phyloP scores from a whole-genome alignment of 805 yeast genomes.

The Ogataea siamensis region DNA sequence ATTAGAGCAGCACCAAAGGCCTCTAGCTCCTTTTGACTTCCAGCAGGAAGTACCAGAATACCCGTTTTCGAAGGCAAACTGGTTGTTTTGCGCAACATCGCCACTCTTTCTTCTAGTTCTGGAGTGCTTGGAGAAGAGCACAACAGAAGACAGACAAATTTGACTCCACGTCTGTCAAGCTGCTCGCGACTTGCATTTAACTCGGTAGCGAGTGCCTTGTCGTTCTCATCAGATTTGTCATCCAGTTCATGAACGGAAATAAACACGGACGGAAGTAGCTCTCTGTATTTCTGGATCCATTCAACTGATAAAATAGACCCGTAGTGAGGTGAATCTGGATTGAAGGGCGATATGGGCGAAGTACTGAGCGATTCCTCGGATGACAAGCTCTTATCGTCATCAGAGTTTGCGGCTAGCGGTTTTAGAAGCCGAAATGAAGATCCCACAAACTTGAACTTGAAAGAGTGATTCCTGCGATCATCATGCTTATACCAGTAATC shows the following conservation, averaged over 20 bases:
- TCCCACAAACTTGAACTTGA: conserved; percentile 34
- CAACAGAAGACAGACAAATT: conserved; percentile 36
- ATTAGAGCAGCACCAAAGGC: conserved; percentile 40
- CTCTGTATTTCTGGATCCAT: conserved; percentile 55
- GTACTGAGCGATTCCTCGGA: conserved; percentile 4
- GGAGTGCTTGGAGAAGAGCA: conserved; percentile 31
- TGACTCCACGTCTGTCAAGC: conserved; percentile 32
- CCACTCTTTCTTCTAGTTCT: conserved; percentile 37
- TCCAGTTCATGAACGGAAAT: conserved; percentile 43
- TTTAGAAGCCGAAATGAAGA: conserved; percentile 26
- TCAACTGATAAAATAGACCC: conserved; percentile 41
- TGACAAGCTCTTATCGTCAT: conserved; percentile 1
- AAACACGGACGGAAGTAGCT: conserved; percentile 46
- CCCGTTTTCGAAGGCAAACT: conserved; percentile 46
- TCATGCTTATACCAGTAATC: conserved; percentile 21
- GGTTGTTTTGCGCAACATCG: conserved; percentile 39
- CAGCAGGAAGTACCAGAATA: conserved; percentile 41
- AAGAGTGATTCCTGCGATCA: conserved; percentile 23
- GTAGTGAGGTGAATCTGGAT: conserved; percentile 40
- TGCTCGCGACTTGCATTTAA: conserved; percentile 34
- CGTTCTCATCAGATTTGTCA: conserved; percentile 28
- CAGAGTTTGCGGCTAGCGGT: not conserved
- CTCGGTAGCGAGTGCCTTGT: conserved; percentile 37
- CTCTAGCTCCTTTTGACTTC: conserved; percentile 40
- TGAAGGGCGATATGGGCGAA: conserved; percentile 44